These are phyloP conservation scores for Fusarium protoensiforme DNA, from an alignment of 2,329 filamentous ascomycete species.

Conservation along the genomic window DNA sequence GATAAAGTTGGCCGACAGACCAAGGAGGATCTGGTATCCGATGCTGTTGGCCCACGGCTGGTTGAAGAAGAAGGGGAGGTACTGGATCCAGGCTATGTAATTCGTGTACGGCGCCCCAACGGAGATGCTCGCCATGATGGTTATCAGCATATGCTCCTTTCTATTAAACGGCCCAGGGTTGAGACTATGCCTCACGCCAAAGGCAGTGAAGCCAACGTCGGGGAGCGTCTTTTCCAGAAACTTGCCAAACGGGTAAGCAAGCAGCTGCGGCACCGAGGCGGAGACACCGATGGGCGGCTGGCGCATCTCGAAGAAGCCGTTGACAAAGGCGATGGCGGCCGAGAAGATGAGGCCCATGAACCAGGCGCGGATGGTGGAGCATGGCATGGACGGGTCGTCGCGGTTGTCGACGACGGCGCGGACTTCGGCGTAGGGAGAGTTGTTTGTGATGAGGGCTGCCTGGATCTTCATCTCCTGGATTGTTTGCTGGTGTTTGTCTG, in stretches of 20 bases:
- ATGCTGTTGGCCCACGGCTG: conserved; percentile 60
- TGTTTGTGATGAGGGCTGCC: conserved; percentile 61
- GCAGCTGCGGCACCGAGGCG: conserved; percentile 66
- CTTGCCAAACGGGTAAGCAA: conserved; percentile 66
- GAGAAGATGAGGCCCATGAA: conserved; percentile 63
- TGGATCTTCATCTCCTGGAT: conserved; percentile 64
- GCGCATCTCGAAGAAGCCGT: conserved; percentile 68
- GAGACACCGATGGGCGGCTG: conserved; percentile 64
- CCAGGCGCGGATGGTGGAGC: conserved; percentile 66
- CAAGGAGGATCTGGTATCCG: conserved; percentile 62
- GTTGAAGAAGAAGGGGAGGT: conserved; percentile 61
- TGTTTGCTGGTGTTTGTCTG: conserved; percentile 51
- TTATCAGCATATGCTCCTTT: conserved; percentile 71
- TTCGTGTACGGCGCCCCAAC: conserved; percentile 60
- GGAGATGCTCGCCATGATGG: conserved; percentile 70
- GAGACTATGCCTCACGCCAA: conserved; percentile 59
- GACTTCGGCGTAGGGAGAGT: conserved; percentile 66
- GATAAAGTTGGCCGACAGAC: conserved; percentile 63
- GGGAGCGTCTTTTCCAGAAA: conserved; percentile 62
- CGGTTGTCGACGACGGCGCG: conserved; percentile 65
- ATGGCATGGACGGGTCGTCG: conserved; percentile 62
- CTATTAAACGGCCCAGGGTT: conserved; percentile 68
- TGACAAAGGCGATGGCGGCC: conserved; percentile 60
- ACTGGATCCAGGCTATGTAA: conserved; percentile 62
- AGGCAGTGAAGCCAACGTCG: conserved; percentile 58